A percentile compares a stretch with the other conserved stretches of the same genome.
phyloP scores from a whole-genome alignment of 106 monocot genomes.

The Iris macrosiphon region DNA sequence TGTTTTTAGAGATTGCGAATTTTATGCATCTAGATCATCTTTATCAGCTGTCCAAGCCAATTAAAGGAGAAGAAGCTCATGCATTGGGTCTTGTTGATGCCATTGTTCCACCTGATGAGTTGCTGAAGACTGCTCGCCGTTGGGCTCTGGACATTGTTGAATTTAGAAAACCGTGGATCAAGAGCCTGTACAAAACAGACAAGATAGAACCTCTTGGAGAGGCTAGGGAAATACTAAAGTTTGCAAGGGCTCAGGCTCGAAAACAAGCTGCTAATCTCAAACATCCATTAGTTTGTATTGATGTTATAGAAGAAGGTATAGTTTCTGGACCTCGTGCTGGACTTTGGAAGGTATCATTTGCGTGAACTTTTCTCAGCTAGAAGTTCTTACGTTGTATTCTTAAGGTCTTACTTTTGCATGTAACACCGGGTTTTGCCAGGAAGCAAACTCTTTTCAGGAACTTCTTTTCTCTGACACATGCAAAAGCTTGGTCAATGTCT shows the following conservation, averaged over 20 bases:
- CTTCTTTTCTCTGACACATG: constrained; percentile 55
- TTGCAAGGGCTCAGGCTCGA: constrained; percentile 65
- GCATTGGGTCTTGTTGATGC: constrained; percentile 69
- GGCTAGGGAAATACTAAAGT: constrained; percentile 64
- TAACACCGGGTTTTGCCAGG: constrained; percentile 30
- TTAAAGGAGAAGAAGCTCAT: constrained; percentile 78
- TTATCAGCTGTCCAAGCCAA: constrained; percentile 67
- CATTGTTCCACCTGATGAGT: constrained; percentile 42
- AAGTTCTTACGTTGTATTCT: neutral
- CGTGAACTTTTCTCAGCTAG: neutral
- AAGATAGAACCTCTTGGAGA: constrained; percentile 65
- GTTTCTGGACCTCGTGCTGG: constrained; percentile 73
- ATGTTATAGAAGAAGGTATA: constrained; percentile 86
- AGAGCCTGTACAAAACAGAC: constrained; percentile 68
- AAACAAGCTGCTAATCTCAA: constrained; percentile 56
- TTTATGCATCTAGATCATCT: neutral
- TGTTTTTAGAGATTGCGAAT: neutral
- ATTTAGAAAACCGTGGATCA: constrained; percentile 70
- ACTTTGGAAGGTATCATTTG: constrained; percentile 60
- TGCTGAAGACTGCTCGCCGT: constrained; percentile 50
- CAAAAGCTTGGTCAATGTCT: constrained; percentile 86
- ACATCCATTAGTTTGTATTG: constrained; percentile 80
- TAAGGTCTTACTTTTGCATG: too few species aligned
- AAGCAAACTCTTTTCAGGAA: constrained; percentile 41
- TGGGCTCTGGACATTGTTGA: constrained; percentile 85